Conservation (phyloP, 148 eudicot genomes). For the Diospyros lotus region DNA sequence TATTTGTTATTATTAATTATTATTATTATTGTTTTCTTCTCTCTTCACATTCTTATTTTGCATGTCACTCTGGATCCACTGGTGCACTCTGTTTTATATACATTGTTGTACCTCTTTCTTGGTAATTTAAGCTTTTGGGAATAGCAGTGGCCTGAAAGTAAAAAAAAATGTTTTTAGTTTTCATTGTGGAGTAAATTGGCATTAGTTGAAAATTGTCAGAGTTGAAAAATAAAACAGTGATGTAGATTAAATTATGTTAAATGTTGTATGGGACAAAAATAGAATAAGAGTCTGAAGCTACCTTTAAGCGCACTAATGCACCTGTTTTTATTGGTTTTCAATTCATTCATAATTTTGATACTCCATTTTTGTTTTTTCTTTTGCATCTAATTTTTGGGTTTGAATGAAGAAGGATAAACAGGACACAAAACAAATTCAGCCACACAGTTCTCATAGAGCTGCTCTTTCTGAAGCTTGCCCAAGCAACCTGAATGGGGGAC, state of each 20-base stretch:
- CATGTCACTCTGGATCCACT: too few relatives aligned
- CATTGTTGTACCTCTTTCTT: too few relatives aligned
- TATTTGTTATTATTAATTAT: too few relatives aligned
- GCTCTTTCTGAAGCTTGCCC: conserved; percentile 81
- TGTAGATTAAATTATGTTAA: neutral
- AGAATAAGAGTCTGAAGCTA: neutral
- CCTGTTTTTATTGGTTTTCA: conserved; percentile 6
- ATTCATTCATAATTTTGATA: conserved; percentile 12
- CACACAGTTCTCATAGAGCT: conserved; percentile 58
- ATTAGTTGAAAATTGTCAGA: neutral
- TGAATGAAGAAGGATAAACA: conserved; percentile 36
- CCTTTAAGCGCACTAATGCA: neutral
- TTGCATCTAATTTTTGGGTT: neutral
- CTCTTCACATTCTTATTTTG: too few relatives aligned
- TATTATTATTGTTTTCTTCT: too few relatives aligned
- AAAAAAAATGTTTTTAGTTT: neutral
- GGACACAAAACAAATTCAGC: conserved; percentile 58
- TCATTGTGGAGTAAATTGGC: neutral
- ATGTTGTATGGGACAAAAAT: neutral
- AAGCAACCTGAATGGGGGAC: conserved; percentile 63
- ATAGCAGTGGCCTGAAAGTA: too few relatives aligned
- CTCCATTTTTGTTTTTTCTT: conserved; percentile 2
- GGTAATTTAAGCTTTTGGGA: too few relatives aligned
- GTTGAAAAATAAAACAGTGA: neutral
- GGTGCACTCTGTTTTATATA: too few relatives aligned